Evolutionary conservation across 1,139 yeast genomes (phyloP), one percentile per base, ranked within the genome.

Genomic region (Hyphopichia khmerensis): DNA sequence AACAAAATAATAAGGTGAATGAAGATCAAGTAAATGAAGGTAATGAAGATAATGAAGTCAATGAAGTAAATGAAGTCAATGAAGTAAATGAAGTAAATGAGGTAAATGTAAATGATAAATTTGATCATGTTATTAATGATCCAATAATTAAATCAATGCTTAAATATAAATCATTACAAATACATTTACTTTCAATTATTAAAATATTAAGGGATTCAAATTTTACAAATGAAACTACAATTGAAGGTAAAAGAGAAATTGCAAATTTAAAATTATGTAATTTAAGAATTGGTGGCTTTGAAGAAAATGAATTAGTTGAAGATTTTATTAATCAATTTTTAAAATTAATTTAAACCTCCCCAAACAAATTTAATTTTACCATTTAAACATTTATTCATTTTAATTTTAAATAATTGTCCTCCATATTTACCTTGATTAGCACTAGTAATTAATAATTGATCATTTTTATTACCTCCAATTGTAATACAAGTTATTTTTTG

Each of bases 401-500:
- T 53, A 37, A 59, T 47, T 37, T 55, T 56, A 47, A 59, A 72
- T 40, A 72, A 51, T 45, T 57, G 66, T 1, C 79, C 79, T 11
- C 95, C 93, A 35, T 75, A 60, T 54, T 84, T 91, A 17, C 21
- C 34, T n/a, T 70, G 75, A 21, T 49, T 52, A 44, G 86, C 96
- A 18, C 85, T 75, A 11, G 96, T 85, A 38, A 89, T 79, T 53
- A 75, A 84, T 44, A 90, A 52, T 43, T 81, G 84, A 53, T 81
- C 77, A 44, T 68, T 61, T 34, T 78, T 57, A 13, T 58, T 59
- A 3, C 96, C 95, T 6, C 90, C 95, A 50, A 87, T 72, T 0
- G 84, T 76, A 35, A 85, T 83, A 57, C 96, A 87, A 3, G 93
- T 80, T 36, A 82, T 63, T 49, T 83, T 69, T 40, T 73, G 56